Base-by-base conservation (phyloP, 2,329 filamentous ascomycete species). In the Diaporthe amygdali region DNA sequence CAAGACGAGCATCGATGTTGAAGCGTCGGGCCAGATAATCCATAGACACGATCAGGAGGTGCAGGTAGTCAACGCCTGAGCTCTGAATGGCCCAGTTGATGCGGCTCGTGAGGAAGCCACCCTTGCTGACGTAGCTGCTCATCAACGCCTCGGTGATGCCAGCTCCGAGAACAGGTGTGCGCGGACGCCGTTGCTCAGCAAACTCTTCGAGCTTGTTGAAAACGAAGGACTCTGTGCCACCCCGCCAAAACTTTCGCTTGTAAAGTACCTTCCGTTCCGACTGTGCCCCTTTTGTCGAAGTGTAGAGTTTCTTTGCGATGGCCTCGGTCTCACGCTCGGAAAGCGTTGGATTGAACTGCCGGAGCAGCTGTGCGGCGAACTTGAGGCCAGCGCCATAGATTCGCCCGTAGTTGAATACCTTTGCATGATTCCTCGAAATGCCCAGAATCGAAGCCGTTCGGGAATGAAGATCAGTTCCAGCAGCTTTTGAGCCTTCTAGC, bases 71-170 rank as follows among this genome's bases (percentile, higher is more conserved):
- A 5, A 98, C 96, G 6, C 97, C 96, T 0, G 94, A 97, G 0
- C 95, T 98, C 78, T 99, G 96, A 76, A 99, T 98, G 3, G 96
- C 96, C 96, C 96, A 99, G 79, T 99, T 99, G 83, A 99, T 98
- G 41, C 97, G 92, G 22, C 93, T 97, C 1, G 96, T 98, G 84
- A 99, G 92, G 83, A 97, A 99, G 27, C 92, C 94, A 44, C 95
- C 95, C 78, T 94, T 96, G 81, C 89, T 94, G 76, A 99, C 91
- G 78, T 93, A 97, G 20, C 94, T 91, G 67, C 92, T 88, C 92
- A 97, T 97, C 25, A 99, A 85, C 0, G 97, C 96, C 83, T 99
- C 95, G 0, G 96, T 99, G 75, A 99, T 99, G 20, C 95, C 96
- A 12, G 96, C 96, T 3, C 94, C 96, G 5, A 99, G 88, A 0